A percentile compares a stretch with the other conserved stretches of the same genome.
Conservation (phyloP, 2,329 filamentous ascomycete genomes). For the Penicillium sp. region DNA sequence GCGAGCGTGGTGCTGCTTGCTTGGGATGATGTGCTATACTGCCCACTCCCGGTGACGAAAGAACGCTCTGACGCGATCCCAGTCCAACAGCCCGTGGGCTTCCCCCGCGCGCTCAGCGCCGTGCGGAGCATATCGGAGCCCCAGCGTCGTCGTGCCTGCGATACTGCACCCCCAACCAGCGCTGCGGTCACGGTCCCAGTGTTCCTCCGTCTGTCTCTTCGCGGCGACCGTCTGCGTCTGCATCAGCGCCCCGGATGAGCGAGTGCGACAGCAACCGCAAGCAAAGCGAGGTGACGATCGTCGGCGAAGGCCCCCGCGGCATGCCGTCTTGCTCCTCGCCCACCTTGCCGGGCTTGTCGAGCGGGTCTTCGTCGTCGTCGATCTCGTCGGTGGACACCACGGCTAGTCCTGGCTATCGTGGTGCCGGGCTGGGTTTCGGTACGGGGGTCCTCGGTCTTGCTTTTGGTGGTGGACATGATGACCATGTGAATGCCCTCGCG, state of each 20-base stretch:
- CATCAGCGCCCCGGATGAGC: slow-evolving; percentile 3
- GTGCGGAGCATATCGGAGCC: slow-evolving; percentile 26
- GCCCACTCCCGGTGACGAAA: background rate
- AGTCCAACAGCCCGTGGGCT: background rate
- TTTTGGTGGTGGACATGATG: slow-evolving; percentile 1
- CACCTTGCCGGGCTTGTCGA: slow-evolving; percentile 33
- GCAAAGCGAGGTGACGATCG: slow-evolving; percentile 11
- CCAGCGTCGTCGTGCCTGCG: slow-evolving; percentile 5
- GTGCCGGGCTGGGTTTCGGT: slow-evolving; percentile 17
- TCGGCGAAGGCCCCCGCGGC: no score
- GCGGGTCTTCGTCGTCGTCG: slow-evolving; percentile 29
- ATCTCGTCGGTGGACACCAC: slow-evolving; percentile 33
- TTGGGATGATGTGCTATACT: background rate
- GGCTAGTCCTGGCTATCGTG: background rate
- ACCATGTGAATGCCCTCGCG: slow-evolving; percentile 22
- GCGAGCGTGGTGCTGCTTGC: no score
- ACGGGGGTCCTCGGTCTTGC: slow-evolving; percentile 21
- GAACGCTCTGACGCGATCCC: slow-evolving; percentile 8
- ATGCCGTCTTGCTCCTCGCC: slow-evolving; percentile 22
- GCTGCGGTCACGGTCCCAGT: no score
- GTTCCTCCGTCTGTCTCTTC: no score
- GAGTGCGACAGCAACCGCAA: slow-evolving; percentile 10
- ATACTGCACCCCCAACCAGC: no score
- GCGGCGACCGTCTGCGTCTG: slow-evolving; percentile 2
- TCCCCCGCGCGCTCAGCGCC: slow-evolving; percentile 10